Evolutionary conservation across 768 basidiomycete genomes (phyloP).

Genomic region (Leccinum incarnatum): DNA sequence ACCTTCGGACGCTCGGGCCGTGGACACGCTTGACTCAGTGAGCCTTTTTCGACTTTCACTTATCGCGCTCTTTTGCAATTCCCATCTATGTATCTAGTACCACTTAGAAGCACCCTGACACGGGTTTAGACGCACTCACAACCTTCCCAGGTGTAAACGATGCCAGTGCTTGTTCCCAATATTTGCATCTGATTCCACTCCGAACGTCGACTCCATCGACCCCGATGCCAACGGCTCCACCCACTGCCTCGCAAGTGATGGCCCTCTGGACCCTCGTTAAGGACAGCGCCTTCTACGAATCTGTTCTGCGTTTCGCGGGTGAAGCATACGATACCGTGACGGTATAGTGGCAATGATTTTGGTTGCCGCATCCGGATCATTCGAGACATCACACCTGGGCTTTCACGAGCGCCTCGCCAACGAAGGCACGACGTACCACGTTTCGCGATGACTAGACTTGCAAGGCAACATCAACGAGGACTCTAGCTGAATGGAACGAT

Average conservation of each 20-base stretch:
- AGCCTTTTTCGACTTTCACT: too few relatives aligned
- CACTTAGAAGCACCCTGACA: too few relatives aligned
- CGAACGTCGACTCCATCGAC: not conserved
- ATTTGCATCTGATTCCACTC: not conserved
- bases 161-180: not conserved
- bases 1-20: too few relatives aligned
- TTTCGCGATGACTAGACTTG: not conserved
- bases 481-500: not conserved
- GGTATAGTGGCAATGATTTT: not conserved
- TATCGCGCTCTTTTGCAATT: too few relatives aligned
- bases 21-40: too few relatives aligned
- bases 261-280: not conserved
- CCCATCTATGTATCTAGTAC: too few relatives aligned
- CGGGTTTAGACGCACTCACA: too few relatives aligned
- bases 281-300: not conserved
- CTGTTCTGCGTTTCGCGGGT: not conserved
- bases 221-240: too few relatives aligned
- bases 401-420: not conserved
- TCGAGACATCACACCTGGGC: not conserved
- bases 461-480: too few relatives aligned
- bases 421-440: not conserved
- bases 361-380: not conserved
- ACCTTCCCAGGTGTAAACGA: not conserved
- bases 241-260: not conserved
- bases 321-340: too few relatives aligned